A percentile compares a stretch with the other conserved stretches of the same genome.
Evolutionary conservation across 2,329 filamentous ascomycete genomes (phyloP).

Genomic region (Fusarium equiseti): DNA sequence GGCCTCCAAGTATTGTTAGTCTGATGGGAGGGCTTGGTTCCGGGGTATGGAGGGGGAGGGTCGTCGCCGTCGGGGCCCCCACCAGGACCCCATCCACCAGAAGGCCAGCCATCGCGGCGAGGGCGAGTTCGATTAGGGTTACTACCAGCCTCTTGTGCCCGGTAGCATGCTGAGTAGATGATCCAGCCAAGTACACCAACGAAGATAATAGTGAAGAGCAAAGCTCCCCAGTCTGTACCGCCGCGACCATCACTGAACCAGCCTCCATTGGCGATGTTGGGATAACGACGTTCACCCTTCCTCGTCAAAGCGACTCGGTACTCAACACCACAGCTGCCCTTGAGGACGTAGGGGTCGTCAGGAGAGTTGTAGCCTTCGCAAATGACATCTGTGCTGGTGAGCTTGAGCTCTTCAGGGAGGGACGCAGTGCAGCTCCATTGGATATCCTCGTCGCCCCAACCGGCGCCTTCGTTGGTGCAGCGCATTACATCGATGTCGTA

Average conservation of each 20-base stretch:
- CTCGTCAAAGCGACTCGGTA: slow-evolving; percentile 85
- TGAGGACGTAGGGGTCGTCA: slow-evolving; percentile 87
- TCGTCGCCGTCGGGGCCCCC: slow-evolving; percentile 60
- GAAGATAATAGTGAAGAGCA: slow-evolving; percentile 73
- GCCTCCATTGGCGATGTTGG: slow-evolving; percentile 60
- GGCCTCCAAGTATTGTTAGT: slow-evolving; percentile 72
- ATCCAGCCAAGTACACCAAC: slow-evolving; percentile 71
- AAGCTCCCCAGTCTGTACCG: slow-evolving; percentile 52
- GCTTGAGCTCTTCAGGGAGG: slow-evolving; percentile 71
- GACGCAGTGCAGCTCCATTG: slow-evolving; percentile 87
- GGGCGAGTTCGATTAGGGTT: slow-evolving; percentile 31
- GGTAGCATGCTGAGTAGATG: slow-evolving; percentile 64
- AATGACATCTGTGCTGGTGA: slow-evolving; percentile 88
- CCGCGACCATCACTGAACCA: slow-evolving; percentile 52
- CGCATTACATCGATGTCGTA: slow-evolving; percentile 86
- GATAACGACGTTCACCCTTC: slow-evolving; percentile 78
- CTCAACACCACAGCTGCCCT: slow-evolving; percentile 92
- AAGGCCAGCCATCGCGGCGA: slow-evolving; percentile 49
- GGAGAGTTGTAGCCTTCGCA: slow-evolving; percentile 87
- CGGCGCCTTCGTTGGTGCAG: slow-evolving; percentile 86
- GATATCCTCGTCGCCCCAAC: slow-evolving; percentile 83
- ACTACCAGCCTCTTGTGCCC: slow-evolving; percentile 13
- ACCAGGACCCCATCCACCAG: slow-evolving; percentile 54
- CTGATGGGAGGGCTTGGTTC: slow-evolving; percentile 53
- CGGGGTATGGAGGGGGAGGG: slow-evolving; percentile 63